Evolutionary conservation across 768 basidiomycete genomes (phyloP).

Genomic region (Galerina marginata): DNA sequence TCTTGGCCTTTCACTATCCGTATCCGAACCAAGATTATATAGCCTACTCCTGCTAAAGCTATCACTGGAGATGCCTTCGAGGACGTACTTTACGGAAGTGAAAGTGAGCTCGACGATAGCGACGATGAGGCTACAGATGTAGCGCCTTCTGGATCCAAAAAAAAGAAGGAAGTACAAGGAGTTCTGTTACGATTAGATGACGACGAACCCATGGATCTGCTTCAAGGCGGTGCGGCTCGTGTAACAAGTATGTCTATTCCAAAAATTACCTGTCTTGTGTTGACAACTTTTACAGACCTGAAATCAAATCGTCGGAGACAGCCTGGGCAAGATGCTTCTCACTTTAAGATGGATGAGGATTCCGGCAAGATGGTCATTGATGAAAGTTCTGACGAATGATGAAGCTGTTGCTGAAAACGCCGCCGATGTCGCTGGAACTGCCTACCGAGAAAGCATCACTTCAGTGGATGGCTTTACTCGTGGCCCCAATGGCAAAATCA

Average conservation of each 20-base stretch:
- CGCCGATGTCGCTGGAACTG: conserved; percentile 69
- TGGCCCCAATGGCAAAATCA: conserved; percentile 81
- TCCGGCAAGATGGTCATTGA: conserved; percentile 82
- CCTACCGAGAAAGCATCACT: conserved; percentile 82
- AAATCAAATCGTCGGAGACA: conserved; percentile 62
- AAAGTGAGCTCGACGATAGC: conserved; percentile 83
- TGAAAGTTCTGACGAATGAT: conserved; percentile 55
- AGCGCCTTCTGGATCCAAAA: conserved; percentile 32
- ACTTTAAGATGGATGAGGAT: conserved; percentile 87
- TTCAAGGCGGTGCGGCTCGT: conserved; percentile 77
- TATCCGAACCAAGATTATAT: conserved; percentile 2
- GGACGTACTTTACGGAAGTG: conserved; percentile 96
- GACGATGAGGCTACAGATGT: conserved; percentile 58
- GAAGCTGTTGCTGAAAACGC: conserved; percentile 44
- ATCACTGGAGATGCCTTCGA: conserved; percentile 90
- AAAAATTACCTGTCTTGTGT: not conserved
- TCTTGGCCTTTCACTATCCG: not conserved
- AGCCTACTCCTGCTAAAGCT: conserved; percentile 54
- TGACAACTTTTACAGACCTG: conserved; percentile 38
- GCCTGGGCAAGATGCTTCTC: conserved; percentile 84
- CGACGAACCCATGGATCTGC: conserved; percentile 94
- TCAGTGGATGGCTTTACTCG: conserved; percentile 92
- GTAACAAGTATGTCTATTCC: conserved; percentile 64
- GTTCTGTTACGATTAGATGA: conserved; percentile 83
- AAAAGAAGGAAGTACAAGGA: conserved; percentile 41